Evolutionary conservation across 306 rosid species (phyloP), one percentile per base, ranked within the genome.

Genomic region (Morella rubra): DNA sequence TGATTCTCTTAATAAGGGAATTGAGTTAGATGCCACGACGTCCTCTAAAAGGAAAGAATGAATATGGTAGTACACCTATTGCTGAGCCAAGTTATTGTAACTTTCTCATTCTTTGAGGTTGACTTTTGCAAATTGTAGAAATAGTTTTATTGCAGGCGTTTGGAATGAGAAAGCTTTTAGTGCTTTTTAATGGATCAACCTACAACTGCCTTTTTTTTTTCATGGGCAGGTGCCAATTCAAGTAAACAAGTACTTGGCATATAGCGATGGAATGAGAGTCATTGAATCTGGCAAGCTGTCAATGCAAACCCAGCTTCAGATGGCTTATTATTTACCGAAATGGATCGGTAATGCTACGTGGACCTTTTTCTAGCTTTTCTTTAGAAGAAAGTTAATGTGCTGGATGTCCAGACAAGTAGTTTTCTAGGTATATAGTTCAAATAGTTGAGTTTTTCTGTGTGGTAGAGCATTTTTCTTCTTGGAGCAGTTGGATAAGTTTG

Each of bases 241-340:
- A 88, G 99, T 95, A 72, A 91, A 91, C 90, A 95, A 92, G 84
- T 80, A 82, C 75, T 86, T 95, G 85, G 97, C 92, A 65, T 91
- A 83, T 79, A 92, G 97, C 77, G 99, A 95, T 77, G 99, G 99
- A 54, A 95, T 95, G 99, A 84, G 85, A 84, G 89, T 95, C 32
- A 79, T 95, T 51, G 99, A 95, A 81, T 87, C 97, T 62, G 97
- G 92, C 74, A 95, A 89, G 86, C 83, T 91, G 70, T 76, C 86
- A 32, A 49, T 79, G 15, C 96, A 84, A 54, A 45, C 80, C 90
- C 92, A 72, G 89, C 91, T 72, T 82, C 90, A 9, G 96, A 95
- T 85, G 99, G 96, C 47, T 86, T 81, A 66, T 78, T 92, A 87
- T 89, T 92, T 73, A 81, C 96, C 59, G 96, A 92, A 79, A 75